These are phyloP conservation scores for Cercophora sp. DNA, from an alignment of 495 filamentous ascomycete species.

Conservation along the genomic window DNA sequence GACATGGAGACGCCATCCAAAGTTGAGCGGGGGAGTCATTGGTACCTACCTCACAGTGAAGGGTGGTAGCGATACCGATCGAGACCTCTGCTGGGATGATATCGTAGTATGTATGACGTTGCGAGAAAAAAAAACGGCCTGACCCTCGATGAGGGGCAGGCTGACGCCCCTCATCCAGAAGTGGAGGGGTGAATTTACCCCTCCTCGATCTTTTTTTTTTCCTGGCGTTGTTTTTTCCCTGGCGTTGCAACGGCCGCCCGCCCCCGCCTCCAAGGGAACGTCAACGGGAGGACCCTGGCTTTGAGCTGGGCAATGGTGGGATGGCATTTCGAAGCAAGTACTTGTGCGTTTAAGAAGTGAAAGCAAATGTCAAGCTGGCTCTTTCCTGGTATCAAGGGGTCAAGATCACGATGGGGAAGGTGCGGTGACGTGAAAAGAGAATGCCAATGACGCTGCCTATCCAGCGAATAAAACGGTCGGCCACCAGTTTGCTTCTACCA, in stretches of 20 bases:
- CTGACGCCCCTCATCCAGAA: conserved; percentile 1
- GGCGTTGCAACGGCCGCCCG: not conserved
- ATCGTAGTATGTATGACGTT: conserved; percentile 16
- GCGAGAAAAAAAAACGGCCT: conserved; percentile 1
- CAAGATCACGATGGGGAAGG: not conserved
- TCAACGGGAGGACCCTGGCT: no score
- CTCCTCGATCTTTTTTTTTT: conserved; percentile 8
- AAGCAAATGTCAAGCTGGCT: no score
- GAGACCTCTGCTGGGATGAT: not conserved
- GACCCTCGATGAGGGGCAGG: conserved; percentile 4
- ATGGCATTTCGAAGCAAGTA: no score
- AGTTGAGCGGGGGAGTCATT: not conserved
- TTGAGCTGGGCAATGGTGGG: no score
- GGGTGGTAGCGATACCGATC: conserved; percentile 10
- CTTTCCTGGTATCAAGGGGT: no score
- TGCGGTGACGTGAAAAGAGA: no score
- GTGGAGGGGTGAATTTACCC: not conserved
- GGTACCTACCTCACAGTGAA: not conserved
- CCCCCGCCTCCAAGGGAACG: not conserved
- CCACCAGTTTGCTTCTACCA: not conserved
- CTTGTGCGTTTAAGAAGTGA: no score
- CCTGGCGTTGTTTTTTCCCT: not conserved
- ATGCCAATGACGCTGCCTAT: no score
- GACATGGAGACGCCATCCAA: no score
- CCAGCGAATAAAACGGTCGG: conserved; percentile 8